Conservation (phyloP, 2,329 filamentous ascomycete species). For the Didymella segeticola region DNA sequence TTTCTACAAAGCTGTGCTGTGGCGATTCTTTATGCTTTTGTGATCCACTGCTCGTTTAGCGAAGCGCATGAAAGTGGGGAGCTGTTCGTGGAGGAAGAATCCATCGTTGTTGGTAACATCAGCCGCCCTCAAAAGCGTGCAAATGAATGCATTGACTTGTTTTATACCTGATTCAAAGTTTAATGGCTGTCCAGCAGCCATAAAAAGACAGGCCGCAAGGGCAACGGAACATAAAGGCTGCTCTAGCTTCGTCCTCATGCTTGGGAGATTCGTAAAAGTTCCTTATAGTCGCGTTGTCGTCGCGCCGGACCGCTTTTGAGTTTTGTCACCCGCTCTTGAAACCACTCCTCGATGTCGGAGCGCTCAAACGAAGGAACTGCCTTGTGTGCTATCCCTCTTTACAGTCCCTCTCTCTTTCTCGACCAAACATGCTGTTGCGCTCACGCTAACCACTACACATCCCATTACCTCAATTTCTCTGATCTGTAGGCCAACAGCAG, state of each 20-base stretch:
- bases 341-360: too few species aligned
- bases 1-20: neutral
- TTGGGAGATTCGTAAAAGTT: too few species aligned
- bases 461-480: constrained; percentile 44
- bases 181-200: neutral
- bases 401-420: constrained; percentile 26
- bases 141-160: neutral
- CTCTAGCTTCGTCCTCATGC: neutral
- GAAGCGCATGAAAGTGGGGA: neutral
- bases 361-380: constrained; percentile 20
- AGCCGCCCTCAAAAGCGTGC: neutral
- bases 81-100: neutral
- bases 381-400: constrained; percentile 34
- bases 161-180: neutral
- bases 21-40: neutral
- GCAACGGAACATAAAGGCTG: neutral
- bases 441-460: constrained; percentile 42
- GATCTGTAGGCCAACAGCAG: constrained; percentile 39
- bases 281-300: too few species aligned
- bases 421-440: constrained; percentile 43
- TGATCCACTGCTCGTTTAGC: neutral
- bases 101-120: too few species aligned
- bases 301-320: neutral
- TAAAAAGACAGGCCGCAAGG: neutral
- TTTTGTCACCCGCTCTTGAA: neutral